phyloP scores from a whole-genome alignment of 108 stramenopile genomes.

The Bacterosira constricta region DNA sequence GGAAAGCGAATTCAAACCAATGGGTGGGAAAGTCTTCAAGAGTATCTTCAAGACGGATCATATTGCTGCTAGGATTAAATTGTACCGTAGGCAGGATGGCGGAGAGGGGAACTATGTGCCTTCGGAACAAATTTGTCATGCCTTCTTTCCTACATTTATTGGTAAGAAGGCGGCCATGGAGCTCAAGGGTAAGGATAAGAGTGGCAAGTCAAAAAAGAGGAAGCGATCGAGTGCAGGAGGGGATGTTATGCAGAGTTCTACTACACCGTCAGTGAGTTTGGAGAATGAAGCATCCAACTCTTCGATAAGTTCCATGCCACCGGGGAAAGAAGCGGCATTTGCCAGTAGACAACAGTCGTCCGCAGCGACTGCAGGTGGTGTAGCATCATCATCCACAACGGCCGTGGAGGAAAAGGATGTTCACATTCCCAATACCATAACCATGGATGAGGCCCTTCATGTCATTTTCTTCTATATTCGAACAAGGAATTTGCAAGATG shows the following conservation, averaged over 20 bases:
- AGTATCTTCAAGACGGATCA: constrained; percentile 46
- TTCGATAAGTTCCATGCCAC: neutral
- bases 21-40: constrained; percentile 39
- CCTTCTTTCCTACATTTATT: constrained; percentile 66
- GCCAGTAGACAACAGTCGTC: neutral
- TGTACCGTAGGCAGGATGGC: constrained; percentile 42
- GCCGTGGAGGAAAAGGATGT: constrained; percentile 59
- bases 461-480: constrained; percentile 70
- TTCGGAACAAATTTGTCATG: constrained; percentile 52
- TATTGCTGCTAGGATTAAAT: constrained; percentile 52
- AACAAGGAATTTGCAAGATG: constrained; percentile 61
- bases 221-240: constrained; percentile 10
- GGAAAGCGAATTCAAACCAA: constrained; percentile 32
- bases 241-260: neutral
- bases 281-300: constrained; percentile 13
- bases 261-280: constrained; percentile 3
- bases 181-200: constrained; percentile 24
- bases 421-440: constrained; percentile 59
- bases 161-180: constrained; percentile 24
- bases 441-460: constrained; percentile 70
- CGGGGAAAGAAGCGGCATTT: neutral
- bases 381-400: neutral
- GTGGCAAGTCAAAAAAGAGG: constrained; percentile 29
- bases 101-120: constrained; percentile 44
- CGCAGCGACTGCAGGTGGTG: neutral